Percentiles rank a stretch among this genome's conserved stretches.
Evolutionary conservation across 2,329 filamentous ascomycete genomes (phyloP).

Genomic region (Fusarium albosuccineum): DNA sequence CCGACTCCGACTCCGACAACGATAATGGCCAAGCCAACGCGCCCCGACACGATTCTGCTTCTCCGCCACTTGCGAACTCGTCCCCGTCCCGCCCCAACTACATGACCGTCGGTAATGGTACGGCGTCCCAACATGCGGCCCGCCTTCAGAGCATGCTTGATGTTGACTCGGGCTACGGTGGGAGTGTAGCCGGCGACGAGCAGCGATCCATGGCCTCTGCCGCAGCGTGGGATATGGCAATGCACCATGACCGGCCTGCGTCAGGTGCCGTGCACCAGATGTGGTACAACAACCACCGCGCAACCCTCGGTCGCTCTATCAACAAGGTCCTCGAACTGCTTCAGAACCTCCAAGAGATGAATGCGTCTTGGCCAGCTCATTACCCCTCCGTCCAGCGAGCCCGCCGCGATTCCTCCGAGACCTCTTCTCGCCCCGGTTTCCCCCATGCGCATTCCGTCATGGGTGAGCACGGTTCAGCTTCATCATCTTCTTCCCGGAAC

Average conservation of each 20-base stretch:
- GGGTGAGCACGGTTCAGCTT: conserved; percentile 59
- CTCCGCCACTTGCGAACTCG: conserved; percentile 41
- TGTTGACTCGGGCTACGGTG: conserved; percentile 91
- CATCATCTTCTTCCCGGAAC: conserved; percentile 58
- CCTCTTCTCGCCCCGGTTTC: conserved; percentile 71
- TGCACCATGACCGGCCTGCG: conserved; percentile 63
- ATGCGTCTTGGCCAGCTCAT: conserved; percentile 91
- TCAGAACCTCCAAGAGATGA: conserved; percentile 87
- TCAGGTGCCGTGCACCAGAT: conserved; percentile 91
- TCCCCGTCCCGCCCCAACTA: conserved; percentile 70
- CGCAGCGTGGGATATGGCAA: conserved; percentile 60
- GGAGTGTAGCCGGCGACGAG: conserved; percentile 78
- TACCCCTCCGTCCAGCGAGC: conserved; percentile 86
- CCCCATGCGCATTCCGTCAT: conserved; percentile 73
- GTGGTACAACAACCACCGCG: conserved; percentile 93
- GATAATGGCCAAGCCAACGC: conserved; percentile 37
- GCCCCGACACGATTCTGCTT: conserved; percentile 44
- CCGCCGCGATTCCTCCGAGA: conserved; percentile 58
- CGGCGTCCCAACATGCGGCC: conserved; percentile 83
- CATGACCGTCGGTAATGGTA: conserved; percentile 89
- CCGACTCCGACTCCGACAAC: conserved; percentile 43
- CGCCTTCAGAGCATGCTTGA: conserved; percentile 86
- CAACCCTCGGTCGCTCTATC: conserved; percentile 88
- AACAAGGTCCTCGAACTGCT: conserved; percentile 87
- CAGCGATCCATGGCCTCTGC: conserved; percentile 60